Evolutionary conservation across 176 grass and related monocot species (phyloP), one percentile per base, ranked within the genome.

Genomic region (Triticum aestivum): DNA sequence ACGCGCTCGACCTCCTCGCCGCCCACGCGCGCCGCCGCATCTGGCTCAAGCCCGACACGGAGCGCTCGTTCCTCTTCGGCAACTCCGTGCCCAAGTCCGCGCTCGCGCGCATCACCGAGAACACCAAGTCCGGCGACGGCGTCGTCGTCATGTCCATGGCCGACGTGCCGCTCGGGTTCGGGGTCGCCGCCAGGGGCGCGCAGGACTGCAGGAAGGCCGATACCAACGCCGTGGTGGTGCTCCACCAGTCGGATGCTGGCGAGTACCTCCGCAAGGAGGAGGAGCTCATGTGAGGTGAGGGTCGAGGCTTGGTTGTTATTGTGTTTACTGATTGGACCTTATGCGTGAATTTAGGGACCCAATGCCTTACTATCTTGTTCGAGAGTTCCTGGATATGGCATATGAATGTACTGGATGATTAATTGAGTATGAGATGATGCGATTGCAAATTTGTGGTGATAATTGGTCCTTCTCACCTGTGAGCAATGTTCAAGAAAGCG

Each of bases 121-220:
- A 91, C 85, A 93, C 89, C 81, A 93, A 78, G 67, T 69, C 88
- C 2, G 89, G 91, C 69, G 93, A 98, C 23, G 93, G 95, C 18
- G 89, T 98, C 8, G 93, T 98, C 41, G 83, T 98, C 70, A 84
- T 93, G 82, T 93, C 93, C 83, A 98, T 98, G 93, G 81, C 93
- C 1, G 95, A 98, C 61, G 80, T 95, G 35, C 95, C 95, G 3
- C 89, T 98, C 21, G 93, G 95, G 0, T 98, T 98, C 26, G 93
- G 95, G 9, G 54, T 98, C 8, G 89, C 93, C 1, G 89, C 91
- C 18, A 74, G 89, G 79, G 93, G 91, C 5, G 91, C 93, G 6
- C 93, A 98, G 84, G 95, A 95, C 75, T 93, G 91, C 88, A 87
- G 93, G 73, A 95, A 95, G 89, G 93, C 95, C 5, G 89, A 95